phyloP scores from a whole-genome alignment of 2,329 filamentous ascomycete genomes.

The Alternaria arbusti region DNA sequence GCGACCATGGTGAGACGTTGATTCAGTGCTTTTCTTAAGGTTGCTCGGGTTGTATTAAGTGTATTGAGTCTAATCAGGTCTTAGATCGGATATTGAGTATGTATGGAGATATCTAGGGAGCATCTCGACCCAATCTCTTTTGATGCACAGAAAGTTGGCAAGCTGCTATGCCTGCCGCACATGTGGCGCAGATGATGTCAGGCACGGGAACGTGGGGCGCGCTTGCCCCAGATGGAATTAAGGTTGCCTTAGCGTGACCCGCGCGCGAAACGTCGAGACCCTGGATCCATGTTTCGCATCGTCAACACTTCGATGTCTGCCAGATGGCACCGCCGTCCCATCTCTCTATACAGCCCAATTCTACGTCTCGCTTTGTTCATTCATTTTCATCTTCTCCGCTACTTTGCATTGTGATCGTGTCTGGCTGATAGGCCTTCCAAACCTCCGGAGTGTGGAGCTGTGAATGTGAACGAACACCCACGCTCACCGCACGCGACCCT shows the following conservation, averaged over 20 bases:
- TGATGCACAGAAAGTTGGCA: constrained; percentile 22
- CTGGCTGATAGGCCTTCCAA: constrained; percentile 7
- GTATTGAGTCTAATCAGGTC: background rate
- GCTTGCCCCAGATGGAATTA: constrained; percentile 24
- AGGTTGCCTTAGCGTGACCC: constrained; percentile 32
- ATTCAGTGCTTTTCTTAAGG: background rate
- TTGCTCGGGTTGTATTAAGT: background rate
- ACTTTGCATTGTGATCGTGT: constrained; percentile 1
- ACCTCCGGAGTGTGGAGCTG: constrained; percentile 15
- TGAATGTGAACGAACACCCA: constrained; percentile 24
- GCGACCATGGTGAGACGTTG: constrained; percentile 25
- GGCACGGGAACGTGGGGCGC: constrained; percentile 20
- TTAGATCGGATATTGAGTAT: background rate
- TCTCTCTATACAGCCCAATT: constrained; percentile 2
- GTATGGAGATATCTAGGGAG: background rate
- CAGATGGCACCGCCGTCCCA: constrained; percentile 14
- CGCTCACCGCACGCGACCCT: constrained; percentile 25
- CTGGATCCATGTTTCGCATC: constrained; percentile 29
- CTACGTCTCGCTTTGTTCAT: background rate
- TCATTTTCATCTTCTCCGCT: background rate
- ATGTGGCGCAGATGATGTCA: constrained; percentile 36
- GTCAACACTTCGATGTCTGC: constrained; percentile 12
- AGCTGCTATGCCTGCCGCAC: constrained; percentile 7
- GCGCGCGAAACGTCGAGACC: constrained; percentile 28
- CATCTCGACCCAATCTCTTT: constrained; percentile 5